Evolutionary conservation across 495 filamentous ascomycete genomes (phyloP).

Genomic region (Aspergillus ostianus): DNA sequence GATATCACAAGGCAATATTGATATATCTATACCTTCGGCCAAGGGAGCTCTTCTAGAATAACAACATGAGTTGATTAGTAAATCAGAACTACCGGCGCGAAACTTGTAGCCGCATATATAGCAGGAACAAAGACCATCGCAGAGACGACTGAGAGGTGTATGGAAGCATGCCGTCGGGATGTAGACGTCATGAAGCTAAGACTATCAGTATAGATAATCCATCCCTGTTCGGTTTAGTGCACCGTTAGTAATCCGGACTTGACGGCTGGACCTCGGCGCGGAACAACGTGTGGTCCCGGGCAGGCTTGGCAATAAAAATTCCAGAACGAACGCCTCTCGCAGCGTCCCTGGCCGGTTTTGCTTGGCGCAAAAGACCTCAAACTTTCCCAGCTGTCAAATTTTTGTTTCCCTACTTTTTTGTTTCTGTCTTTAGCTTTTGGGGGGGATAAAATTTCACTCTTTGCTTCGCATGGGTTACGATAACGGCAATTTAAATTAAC

Average conservation of each 20-base stretch:
- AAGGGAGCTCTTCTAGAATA: background rate
- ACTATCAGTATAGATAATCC: no score
- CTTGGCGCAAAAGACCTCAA: background rate
- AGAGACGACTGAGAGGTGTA: no score
- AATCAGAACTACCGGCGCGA: no score
- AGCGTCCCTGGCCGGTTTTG: background rate
- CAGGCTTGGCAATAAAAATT: background rate
- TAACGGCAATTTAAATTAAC: background rate
- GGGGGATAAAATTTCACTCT: background rate
- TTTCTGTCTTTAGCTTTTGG: background rate
- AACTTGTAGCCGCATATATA: no score
- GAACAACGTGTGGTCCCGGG: background rate
- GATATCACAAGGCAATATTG: no score
- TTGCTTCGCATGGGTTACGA: background rate
- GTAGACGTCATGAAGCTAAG: no score
- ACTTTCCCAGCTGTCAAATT: background rate
- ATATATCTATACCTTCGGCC: background rate
- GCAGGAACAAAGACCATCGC: no score
- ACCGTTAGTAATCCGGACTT: background rate
- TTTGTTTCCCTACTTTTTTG: background rate
- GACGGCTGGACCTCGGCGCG: background rate
- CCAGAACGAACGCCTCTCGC: background rate
- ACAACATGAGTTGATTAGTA: no score
- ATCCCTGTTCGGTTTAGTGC: background rate
- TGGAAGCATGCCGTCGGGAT: no score